Evolutionary conservation across 768 basidiomycete genomes (phyloP), one percentile per base, ranked within the genome.

Genomic region (Xerocomus potaroensis): DNA sequence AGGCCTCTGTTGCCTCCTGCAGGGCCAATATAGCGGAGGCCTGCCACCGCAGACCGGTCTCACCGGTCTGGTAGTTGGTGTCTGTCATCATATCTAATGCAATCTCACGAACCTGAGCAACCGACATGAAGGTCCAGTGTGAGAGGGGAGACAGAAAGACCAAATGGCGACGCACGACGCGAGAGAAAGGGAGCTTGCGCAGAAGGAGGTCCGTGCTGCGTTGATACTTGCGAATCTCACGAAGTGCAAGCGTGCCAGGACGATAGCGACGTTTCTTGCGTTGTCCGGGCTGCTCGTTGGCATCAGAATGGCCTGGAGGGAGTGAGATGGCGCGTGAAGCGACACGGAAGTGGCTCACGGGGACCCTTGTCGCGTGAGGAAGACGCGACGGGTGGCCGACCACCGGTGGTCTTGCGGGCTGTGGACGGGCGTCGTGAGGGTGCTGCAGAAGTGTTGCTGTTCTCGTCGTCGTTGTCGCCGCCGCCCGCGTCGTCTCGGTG

Each of bases 1-100:
- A 96, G 12, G 93, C 91, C 66, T 96, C 93, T 19, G 93, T 91
- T 11, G 96, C 96, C 68, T 99, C 96, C 60, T 99, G 96, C 51
- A 99, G 67, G 2, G 96, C 96, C 59, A 93, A 63, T 47, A 99
- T 75, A 5, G 96, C 96, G 5, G 92, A 91, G 52, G 83, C 91
- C 66, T 99, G 96, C 96, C 96, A 99, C 38, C 96, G 78, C 43
- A 98, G 67, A 8, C 78, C 77, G 10, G 77, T 72, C 3, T 73
- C 72, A 16, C 76, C 80, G 22, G 70, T 71, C 45, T 81, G 79
- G 43, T 78, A 72, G 40, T 79, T 73, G 57, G 78, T 79, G 64
- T 88, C 82, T 8, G 91, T 91, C 53, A 79, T 82, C 86, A 94
- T 87, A 61, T 95, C 90, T 61, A 83, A 60, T 5, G 96, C 90